Percentiles rank a stretch among this genome's conserved stretches.
Evolutionary conservation across 164 flowering plant species (phyloP).

Genomic region (Magnolia kwangsiensis): DNA sequence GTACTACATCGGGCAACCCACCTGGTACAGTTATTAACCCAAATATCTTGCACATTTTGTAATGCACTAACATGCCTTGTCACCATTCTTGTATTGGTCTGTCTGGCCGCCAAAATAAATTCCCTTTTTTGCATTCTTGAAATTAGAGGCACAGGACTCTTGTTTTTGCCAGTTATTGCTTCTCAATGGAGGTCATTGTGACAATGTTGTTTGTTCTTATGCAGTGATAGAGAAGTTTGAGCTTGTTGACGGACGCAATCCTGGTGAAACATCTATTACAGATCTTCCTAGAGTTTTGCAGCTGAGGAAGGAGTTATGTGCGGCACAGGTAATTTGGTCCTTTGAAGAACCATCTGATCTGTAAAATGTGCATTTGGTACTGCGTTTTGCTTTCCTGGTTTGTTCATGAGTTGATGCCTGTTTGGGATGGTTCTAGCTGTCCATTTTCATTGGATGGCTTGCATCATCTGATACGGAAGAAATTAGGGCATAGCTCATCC

Average conservation of each 20-base stretch:
- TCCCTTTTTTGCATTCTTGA: background rate
- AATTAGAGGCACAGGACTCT: background rate
- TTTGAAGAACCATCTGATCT: background rate
- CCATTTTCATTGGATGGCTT: background rate
- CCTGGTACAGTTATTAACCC: too few species aligned
- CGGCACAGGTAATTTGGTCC: conserved; percentile 43
- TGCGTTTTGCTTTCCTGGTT: background rate
- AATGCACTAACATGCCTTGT: background rate
- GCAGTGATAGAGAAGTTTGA: conserved; percentile 84
- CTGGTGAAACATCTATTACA: conserved; percentile 54
- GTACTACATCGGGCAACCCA: background rate
- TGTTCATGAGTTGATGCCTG: background rate
- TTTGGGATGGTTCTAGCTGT: background rate
- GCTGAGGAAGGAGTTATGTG: conserved; percentile 69
- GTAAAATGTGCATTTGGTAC: too few species aligned
- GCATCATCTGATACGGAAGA: background rate
- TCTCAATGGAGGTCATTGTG: background rate
- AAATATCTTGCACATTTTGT: too few species aligned
- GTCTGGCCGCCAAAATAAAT: background rate
- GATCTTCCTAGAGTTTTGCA: conserved; percentile 70
- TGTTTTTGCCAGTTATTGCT: background rate
- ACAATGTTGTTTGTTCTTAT: conserved; percentile 3
- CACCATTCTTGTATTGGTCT: background rate
- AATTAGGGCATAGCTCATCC: background rate
- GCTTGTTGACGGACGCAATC: conserved; percentile 49